Percentiles rank a stretch among this genome's conserved stretches.
Conservation (phyloP, 164 flowering plant genomes). For the Magnolia changhungtana region DNA sequence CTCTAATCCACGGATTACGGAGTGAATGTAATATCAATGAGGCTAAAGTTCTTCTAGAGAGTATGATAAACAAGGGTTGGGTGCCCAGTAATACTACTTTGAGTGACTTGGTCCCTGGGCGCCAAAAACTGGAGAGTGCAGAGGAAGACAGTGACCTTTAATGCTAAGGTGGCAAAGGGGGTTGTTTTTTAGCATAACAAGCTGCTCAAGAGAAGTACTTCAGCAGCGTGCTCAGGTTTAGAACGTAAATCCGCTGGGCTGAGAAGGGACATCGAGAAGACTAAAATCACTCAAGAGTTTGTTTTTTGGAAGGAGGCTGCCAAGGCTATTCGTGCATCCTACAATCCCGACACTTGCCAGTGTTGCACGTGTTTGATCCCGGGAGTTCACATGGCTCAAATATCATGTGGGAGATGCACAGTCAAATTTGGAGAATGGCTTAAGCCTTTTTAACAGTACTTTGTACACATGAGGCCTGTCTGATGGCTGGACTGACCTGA, state of each 20-base stretch:
- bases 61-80: constrained; percentile 37
- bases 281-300: neutral
- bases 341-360: neutral
- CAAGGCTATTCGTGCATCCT: neutral
- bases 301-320: neutral
- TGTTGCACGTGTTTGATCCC: neutral
- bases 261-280: neutral
- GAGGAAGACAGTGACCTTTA: neutral
- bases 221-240: neutral
- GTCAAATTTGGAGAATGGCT: neutral
- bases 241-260: neutral
- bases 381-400: neutral
- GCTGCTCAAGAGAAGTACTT: neutral
- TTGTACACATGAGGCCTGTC: no score
- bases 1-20: constrained; percentile 23
- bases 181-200: neutral
- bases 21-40: constrained; percentile 27
- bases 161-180: neutral
- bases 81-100: constrained; percentile 27
- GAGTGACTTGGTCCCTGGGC: constrained; percentile 23
- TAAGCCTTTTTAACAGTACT: neutral
- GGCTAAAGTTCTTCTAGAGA: constrained; percentile 22
- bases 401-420: neutral
- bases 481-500: no score
- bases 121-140: neutral